These are phyloP conservation scores for Rhodamnia rubescens DNA, from an alignment of 345 rosid species.

Conservation along the genomic window DNA sequence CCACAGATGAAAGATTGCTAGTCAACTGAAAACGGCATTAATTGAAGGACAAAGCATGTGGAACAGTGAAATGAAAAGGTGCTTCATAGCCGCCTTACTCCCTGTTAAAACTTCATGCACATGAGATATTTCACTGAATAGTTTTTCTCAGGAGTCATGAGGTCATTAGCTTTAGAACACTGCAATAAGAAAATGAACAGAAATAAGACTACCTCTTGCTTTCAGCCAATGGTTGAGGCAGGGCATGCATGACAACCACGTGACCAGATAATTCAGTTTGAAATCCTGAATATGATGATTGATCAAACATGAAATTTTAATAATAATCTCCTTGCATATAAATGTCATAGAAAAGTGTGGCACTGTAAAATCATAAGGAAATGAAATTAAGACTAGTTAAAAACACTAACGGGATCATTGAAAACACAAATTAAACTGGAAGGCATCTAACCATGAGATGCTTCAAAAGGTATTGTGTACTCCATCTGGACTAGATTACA, in stretches of 20 bases:
- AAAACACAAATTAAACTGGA: neutral
- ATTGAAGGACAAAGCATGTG: neutral
- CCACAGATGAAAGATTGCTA: neutral
- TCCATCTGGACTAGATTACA: constrained; percentile 35
- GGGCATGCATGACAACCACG: constrained; percentile 39
- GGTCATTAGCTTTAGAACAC: neutral
- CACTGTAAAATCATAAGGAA: neutral
- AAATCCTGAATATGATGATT: constrained; percentile 26
- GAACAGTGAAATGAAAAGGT: neutral
- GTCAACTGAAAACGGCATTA: neutral
- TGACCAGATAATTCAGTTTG: constrained; percentile 38
- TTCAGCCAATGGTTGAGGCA: constrained; percentile 76
- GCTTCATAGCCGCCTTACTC: neutral
- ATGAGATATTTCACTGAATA: neutral
- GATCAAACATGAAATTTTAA: neutral
- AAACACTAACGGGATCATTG: neutral
- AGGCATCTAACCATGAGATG: constrained; percentile 50
- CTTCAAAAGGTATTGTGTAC: constrained; percentile 60
- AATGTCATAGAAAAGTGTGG: neutral
- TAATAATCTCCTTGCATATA: neutral
- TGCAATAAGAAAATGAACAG: neutral
- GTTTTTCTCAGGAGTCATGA: neutral
- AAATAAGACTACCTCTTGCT: constrained; percentile 52
- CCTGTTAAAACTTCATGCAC: neutral
- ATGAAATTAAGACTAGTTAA: neutral